Conservation (phyloP, 352 stramenopile species). For the Phytophthora capsici region DNA sequence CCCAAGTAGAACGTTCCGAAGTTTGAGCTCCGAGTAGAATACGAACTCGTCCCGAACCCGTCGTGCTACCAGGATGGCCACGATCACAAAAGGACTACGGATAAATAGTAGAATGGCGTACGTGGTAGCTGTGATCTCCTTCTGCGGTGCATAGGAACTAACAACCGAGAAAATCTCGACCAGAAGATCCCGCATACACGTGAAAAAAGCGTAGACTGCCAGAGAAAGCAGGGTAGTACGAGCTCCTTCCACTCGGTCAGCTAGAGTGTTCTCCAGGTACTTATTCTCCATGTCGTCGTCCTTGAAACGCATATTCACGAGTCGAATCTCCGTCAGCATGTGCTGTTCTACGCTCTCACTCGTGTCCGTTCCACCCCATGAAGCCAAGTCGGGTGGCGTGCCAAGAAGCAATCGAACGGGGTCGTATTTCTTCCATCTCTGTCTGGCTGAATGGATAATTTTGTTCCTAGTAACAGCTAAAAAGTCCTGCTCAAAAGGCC, state of each 20-base stretch:
- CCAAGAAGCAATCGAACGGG: slow-evolving; percentile 61
- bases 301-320: slow-evolving; percentile 67
- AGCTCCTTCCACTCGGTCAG: slow-evolving; percentile 67
- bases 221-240: slow-evolving; percentile 64
- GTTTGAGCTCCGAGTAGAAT: slow-evolving; percentile 62
- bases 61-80: slow-evolving; percentile 48
- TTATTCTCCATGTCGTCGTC: slow-evolving; percentile 78
- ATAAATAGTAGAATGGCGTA: slow-evolving; percentile 53
- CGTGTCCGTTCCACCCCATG: slow-evolving; percentile 42
- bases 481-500: slow-evolving; percentile 59
- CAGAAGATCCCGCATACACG: slow-evolving; percentile 65
- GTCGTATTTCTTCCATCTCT: slow-evolving; percentile 67
- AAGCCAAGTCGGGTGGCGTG: slow-evolving; percentile 48
- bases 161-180: slow-evolving; percentile 53
- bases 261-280: slow-evolving; percentile 71
- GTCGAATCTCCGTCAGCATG: slow-evolving; percentile 73
- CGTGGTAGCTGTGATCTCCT: slow-evolving; percentile 27
- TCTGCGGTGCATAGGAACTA: slow-evolving; percentile 23
- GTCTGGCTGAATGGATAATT: slow-evolving; percentile 57
- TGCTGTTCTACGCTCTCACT: slow-evolving; percentile 57
- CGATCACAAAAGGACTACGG: slow-evolving; percentile 29
- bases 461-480: slow-evolving; percentile 55
- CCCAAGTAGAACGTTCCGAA: slow-evolving; percentile 67
- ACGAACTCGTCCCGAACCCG: slow-evolving; percentile 54
- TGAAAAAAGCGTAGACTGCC: slow-evolving; percentile 67